Evolutionary conservation across 139 green algal species (phyloP), one percentile per base, ranked within the genome.

Genomic region (Chlorella ohadii): DNA sequence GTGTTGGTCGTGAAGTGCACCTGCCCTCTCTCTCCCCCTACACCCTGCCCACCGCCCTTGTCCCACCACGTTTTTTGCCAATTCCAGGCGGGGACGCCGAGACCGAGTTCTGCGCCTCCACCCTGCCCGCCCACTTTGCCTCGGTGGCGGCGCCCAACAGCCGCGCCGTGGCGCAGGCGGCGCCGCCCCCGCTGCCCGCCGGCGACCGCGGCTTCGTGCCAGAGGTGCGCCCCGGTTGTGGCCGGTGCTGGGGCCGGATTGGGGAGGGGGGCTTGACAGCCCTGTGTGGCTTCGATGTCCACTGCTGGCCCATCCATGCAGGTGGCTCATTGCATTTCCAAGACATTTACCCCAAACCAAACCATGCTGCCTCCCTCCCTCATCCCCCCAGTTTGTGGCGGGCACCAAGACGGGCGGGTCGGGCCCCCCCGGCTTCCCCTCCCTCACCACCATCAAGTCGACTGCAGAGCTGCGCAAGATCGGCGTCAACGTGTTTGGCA

Each of bases 401-500:
- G 95, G 95, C 34, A 96, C 92, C 0, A 87, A 86, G 17, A 88
- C 87, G 0, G 95, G 95, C 33, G 77, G 88, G 15, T 33, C 51
- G 12, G 85, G 79, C 9, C 92, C 93, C 0, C 55, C 87, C 5
- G 95, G 94, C 22, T 96, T 94, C 81, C 93, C 94, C 72, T 97
- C 94, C 0, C 85, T 98, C 41, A 87, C 88, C 63, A 94, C 90
- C 0, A 86, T 97, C 39, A 73, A 86, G 67, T 77, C 92, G 56
- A 67, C 51, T 6, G 84, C 84, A 22, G 79, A 91, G 44, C 78
- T 97, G 72, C 85, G 88, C 66, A 78, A 80, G 15, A 92, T 85
- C 0, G 92, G 92, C 25, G 92, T 97, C 22, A 94, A 95, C 81
- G 93, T 98, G 36, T 93, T 98, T 87, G 95, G 94, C 75, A 93